Base-by-base conservation (phyloP, 768 basidiomycete species). In the Antrodiella citrinella region DNA sequence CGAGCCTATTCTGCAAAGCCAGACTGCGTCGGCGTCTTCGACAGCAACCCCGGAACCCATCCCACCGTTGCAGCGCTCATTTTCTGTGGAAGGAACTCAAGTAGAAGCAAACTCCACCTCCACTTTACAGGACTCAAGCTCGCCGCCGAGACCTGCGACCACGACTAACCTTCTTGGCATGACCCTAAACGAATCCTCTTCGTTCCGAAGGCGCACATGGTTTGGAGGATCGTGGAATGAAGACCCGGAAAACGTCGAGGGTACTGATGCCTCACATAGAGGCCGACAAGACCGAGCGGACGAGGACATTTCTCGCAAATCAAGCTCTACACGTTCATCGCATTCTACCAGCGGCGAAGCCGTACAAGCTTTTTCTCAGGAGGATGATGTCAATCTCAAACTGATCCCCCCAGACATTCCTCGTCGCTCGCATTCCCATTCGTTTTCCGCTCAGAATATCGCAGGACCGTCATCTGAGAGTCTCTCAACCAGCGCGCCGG, bases 161-260 rank as follows among this genome's bases (percentile, higher is more conserved):
- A 48, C 62, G 61, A 4, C 49, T 70, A 12, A 45, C 53, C 4
- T 35, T 52, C 12, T 39, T 53, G 7, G 58, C 54, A 1, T 51
- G 5, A 47, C 61, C 43, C 61, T 50, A 12, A 52, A 49, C 10
- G 58, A 61, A 40, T 51, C 54, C 0, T 57, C 69, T 3, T 60
- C 62, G 12, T 63, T 64, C 13, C 65, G 65, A 44, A 74, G 76
- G n/a, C 72, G 71, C 10, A 80, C 76, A 15, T 84, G 81, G 82
- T 82, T 84, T 54, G 68, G 73, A 18, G 64, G 30, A 19, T 9
- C 41, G 7, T 43, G n/a, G 41, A 43, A 43, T n/a, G n/a, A 22
- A 10, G n/a, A 22, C 12, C 39, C 40, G 56, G 41, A 43, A 43
- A 43, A 22, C 19, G 7, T 10, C 15, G 41, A 43, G 7, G 35